phyloP scores from a whole-genome alignment of 2,329 filamentous ascomycete species.

The Sporothrix mexicana region DNA sequence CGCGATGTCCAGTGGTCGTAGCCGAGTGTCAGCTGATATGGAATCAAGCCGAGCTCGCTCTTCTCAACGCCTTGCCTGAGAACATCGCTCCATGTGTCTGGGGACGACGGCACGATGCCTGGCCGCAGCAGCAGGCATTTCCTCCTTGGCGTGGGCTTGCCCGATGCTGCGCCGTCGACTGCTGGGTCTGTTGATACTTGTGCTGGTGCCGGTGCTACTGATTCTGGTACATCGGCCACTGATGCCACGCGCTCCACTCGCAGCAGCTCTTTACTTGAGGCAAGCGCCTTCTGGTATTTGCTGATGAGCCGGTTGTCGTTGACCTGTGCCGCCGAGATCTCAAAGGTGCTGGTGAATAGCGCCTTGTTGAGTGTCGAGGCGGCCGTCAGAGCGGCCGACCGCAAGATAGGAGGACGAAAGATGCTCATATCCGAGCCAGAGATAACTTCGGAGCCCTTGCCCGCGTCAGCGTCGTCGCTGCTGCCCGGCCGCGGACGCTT shows the following conservation, averaged over 20 bases:
- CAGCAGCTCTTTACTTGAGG: conserved; percentile 70
- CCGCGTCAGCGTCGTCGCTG: conserved; percentile 28
- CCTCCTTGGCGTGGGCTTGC: conserved; percentile 38
- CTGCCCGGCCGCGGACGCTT: conserved; percentile 36
- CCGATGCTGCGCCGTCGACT: conserved; percentile 49
- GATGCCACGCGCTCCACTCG: conserved; percentile 66
- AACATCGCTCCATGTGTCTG: conserved; percentile 75
- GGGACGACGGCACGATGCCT: conserved; percentile 61
- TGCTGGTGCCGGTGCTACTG: conserved; percentile 44
- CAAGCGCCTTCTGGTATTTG: conserved; percentile 69
- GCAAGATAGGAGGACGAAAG: conserved; percentile 81
- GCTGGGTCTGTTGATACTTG: conserved; percentile 44
- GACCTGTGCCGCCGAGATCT: conserved; percentile 78
- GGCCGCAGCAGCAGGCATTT: conserved; percentile 68
- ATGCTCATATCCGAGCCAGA: conserved; percentile 53
- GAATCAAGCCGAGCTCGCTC: conserved; percentile 74
- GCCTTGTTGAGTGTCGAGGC: conserved; percentile 70
- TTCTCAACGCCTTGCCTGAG: conserved; percentile 71
- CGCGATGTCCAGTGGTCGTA: conserved; percentile 89
- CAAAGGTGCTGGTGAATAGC: conserved; percentile 78
- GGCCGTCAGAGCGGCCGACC: conserved; percentile 66
- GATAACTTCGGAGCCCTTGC: neutral
- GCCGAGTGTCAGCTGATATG: conserved; percentile 75
- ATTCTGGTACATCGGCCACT: conserved; percentile 68
- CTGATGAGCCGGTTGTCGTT: conserved; percentile 77